A percentile compares a stretch with the other conserved stretches of the same genome.
phyloP scores from a whole-genome alignment of 1,284 basidiomycete genomes.

The Sphaerobolus stellatus region DNA sequence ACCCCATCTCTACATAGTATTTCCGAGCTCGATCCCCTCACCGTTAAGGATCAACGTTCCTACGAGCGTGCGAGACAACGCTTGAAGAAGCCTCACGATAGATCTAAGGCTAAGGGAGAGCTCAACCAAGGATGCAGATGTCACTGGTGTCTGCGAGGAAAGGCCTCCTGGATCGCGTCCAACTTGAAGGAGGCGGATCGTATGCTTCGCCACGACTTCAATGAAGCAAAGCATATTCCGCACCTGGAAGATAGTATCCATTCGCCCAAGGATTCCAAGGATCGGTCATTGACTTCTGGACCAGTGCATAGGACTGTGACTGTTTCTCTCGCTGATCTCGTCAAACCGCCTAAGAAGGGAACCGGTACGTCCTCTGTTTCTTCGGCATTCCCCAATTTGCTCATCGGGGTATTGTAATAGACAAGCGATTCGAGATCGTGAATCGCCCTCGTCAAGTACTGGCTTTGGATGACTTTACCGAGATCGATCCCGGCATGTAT shows the following conservation, averaged over 20 bases:
- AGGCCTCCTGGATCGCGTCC: not conserved
- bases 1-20: not conserved
- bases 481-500: slow-evolving; percentile 4
- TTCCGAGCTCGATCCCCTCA: slow-evolving; percentile 2
- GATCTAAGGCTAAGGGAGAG: slow-evolving; percentile 6
- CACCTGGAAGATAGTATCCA: not conserved
- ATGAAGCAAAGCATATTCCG: not conserved
- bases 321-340: slow-evolving; percentile 8
- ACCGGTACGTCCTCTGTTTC: not conserved
- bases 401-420: not conserved
- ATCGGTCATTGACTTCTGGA: not conserved
- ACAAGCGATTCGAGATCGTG: slow-evolving; percentile 9
- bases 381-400: not conserved
- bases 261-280: not conserved
- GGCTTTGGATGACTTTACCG: slow-evolving; percentile 10
- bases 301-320: not conserved
- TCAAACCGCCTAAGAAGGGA: slow-evolving; percentile 5
- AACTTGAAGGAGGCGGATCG: not conserved
- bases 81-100: slow-evolving; percentile 8
- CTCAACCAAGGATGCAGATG: not conserved
- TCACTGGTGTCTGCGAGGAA: not conserved
- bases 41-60: slow-evolving; percentile 9
- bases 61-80: slow-evolving; percentile 9
- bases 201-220: not conserved
- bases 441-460: slow-evolving; percentile 12